Evolutionary conservation across 768 basidiomycete genomes (phyloP), one percentile per base, ranked within the genome.

Genomic region (Suillus brevipes): DNA sequence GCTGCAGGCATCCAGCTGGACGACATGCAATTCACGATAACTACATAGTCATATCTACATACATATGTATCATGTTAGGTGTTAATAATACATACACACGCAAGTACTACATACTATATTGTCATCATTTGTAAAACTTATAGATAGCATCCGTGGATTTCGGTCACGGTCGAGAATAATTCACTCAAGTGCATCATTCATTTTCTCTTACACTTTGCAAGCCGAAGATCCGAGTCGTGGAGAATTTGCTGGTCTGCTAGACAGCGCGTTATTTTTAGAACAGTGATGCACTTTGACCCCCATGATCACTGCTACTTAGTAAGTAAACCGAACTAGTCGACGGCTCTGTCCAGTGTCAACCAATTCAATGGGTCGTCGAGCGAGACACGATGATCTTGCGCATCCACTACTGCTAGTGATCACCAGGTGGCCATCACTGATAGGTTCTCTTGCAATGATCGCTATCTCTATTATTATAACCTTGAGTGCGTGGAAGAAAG

Each of bases 1-100:
- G 65, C 65, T 73, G 73, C 71, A 52, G 73, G 65, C 67, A 71
- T 49, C 67, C 53, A 25, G 65, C 63, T 56, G 62, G 62, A 50
- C n/a, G 31, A 55, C 20, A 65, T 28, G 40, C 45, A 56, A 59
- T 4, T 37, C 40, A 61, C 58, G 53, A 64, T 47, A 12, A 47
- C 45, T 47, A 7, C 36, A 36, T 58, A 66, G 64, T 42, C 49
- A 8, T 40, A 56, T 52, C 43, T 60, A 20, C 31, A 55, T 31
- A 31, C 31, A 31, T 61, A 20, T 72, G 71, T 65, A 67, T 40
- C 68, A 62, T n/a, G 31, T 42, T 49, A 49, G 20, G 18, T 50
- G n/a, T 62, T 61, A 56, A 59, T 37, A 61, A 13, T 16, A 6
- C 31, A 23, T 60, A 53, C 66, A 65, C 67, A 28, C 23, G 37